phyloP scores from a whole-genome alignment of 768 basidiomycete species.

The Rhodotorula paludigena region DNA sequence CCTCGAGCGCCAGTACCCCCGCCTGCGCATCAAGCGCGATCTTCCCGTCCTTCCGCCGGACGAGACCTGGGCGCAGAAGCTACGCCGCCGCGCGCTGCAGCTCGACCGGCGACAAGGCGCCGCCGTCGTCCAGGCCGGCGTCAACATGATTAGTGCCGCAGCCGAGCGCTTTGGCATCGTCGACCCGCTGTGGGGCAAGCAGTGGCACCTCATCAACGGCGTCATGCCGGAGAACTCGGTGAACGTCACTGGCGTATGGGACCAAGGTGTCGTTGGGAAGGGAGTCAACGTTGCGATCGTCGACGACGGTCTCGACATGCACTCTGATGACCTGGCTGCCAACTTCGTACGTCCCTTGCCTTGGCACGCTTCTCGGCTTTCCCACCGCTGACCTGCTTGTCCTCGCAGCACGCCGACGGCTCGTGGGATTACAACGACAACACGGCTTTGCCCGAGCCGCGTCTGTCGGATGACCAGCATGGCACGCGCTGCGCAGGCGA shows the following conservation, averaged over 20 bases:
- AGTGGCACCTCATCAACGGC: slow-evolving; percentile 95
- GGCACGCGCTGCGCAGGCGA: slow-evolving; percentile 98
- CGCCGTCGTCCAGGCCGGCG: neutral
- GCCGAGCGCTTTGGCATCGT: slow-evolving; percentile 62
- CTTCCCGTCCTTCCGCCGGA: slow-evolving; percentile 34
- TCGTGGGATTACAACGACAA: slow-evolving; percentile 98
- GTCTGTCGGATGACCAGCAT: slow-evolving; percentile 85
- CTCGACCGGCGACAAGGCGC: neutral
- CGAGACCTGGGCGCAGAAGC: neutral
- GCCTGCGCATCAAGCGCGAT: slow-evolving; percentile 47
- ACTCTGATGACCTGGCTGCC: slow-evolving; percentile 72
- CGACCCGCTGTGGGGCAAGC: slow-evolving; percentile 75
- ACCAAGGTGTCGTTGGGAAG: slow-evolving; percentile 77
- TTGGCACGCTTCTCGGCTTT: neutral
- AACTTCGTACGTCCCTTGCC: slow-evolving; percentile 74
- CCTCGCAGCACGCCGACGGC: slow-evolving; percentile 65
- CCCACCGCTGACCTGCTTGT: neutral
- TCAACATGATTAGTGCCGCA: slow-evolving; percentile 42
- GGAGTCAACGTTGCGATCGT: slow-evolving; percentile 83
- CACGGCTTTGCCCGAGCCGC: slow-evolving; percentile 74
- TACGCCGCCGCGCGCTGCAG: neutral
- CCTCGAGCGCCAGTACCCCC: slow-evolving; percentile 43
- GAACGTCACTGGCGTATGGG: slow-evolving; percentile 92
- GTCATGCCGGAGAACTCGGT: slow-evolving; percentile 66
- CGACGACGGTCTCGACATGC: slow-evolving; percentile 88